Conservation (phyloP, 768 basidiomycete genomes). For the Rhodosporidiobolus sp. region DNA sequence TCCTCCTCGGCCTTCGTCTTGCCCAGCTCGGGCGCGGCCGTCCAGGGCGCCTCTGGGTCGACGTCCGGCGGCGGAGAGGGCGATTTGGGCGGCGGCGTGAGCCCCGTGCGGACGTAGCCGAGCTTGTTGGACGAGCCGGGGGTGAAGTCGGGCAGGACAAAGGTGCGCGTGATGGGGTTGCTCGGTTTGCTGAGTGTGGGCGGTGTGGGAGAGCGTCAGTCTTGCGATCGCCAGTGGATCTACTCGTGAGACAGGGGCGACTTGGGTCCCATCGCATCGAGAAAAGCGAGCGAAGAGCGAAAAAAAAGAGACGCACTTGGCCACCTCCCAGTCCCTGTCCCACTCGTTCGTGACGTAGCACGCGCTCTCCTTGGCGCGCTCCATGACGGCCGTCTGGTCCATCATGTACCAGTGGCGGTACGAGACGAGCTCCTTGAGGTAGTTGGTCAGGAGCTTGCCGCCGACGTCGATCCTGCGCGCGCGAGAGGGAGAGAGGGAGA, state of each 20-base stretch:
- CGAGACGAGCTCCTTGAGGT: conserved; percentile 86
- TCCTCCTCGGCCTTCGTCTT: conserved; percentile 51
- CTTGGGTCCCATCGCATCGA: too few species aligned
- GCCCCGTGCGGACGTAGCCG: conserved; percentile 54
- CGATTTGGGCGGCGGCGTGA: conserved; percentile 19
- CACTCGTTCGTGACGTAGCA: conserved; percentile 76
- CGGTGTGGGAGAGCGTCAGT: background rate
- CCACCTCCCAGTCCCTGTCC: conserved; percentile 67
- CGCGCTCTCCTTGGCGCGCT: conserved; percentile 83
- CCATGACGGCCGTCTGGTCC: conserved; percentile 91
- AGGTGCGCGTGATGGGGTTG: conserved; percentile 77
- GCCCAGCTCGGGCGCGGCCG: background rate
- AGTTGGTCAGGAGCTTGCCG: conserved; percentile 91
- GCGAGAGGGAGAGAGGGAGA: conserved; percentile 4
- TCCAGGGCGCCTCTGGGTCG: background rate
- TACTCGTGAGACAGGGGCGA: too few species aligned
- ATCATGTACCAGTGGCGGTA: conserved; percentile 99
- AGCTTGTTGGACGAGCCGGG: conserved; percentile 51
- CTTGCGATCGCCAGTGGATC: too few species aligned
- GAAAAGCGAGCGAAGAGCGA: too few species aligned
- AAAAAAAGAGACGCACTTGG: conserved; percentile 60
- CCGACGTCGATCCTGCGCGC: conserved; percentile 78
- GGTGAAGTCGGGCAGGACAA: conserved; percentile 83
- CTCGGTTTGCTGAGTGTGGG: conserved; percentile 24
- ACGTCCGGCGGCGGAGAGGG: conserved; percentile 1